A percentile compares a stretch with the other conserved stretches of the same genome.
These are phyloP conservation scores for Balamuthia mandrillaris DNA, from an alignment of 208 protist genomes.

Conservation along the genomic window DNA sequence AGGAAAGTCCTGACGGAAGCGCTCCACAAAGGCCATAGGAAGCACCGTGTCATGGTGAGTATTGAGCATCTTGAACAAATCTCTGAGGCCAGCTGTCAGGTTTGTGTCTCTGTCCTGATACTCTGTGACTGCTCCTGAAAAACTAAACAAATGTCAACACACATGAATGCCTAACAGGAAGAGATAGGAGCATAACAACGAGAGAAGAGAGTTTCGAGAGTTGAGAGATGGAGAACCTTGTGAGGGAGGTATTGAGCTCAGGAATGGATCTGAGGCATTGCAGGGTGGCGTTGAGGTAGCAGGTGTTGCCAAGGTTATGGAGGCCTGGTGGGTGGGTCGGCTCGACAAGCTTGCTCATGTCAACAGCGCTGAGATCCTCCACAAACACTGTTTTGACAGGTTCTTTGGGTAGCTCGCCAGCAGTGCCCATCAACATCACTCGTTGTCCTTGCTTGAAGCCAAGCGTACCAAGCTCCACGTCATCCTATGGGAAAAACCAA, in stretches of 20 bases:
- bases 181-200: background rate
- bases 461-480: constrained; percentile 37
- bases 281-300: constrained; percentile 77
- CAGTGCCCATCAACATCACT: constrained; percentile 70
- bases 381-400: constrained; percentile 59
- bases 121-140: background rate
- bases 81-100: background rate
- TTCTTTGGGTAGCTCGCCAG: constrained; percentile 41
- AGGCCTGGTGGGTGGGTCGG: constrained; percentile 50
- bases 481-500: background rate
- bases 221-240: constrained; percentile 11
- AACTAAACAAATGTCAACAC: background rate
- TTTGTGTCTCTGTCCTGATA: background rate
- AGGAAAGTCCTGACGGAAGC: constrained; percentile 8
- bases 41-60: background rate
- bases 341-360: constrained; percentile 11
- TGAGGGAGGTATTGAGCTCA: constrained; percentile 30
- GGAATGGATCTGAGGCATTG: constrained; percentile 70
- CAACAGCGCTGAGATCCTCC: constrained; percentile 65
- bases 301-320: constrained; percentile 74
- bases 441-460: constrained; percentile 53
- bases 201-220: background rate
- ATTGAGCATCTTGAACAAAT: constrained; percentile 31
- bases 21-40: background rate
- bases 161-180: background rate